A percentile compares a stretch with the other conserved stretches of the same genome.
phyloP scores from a whole-genome alignment of 176 grass and related monocot genomes.

The Avena atlantica region DNA sequence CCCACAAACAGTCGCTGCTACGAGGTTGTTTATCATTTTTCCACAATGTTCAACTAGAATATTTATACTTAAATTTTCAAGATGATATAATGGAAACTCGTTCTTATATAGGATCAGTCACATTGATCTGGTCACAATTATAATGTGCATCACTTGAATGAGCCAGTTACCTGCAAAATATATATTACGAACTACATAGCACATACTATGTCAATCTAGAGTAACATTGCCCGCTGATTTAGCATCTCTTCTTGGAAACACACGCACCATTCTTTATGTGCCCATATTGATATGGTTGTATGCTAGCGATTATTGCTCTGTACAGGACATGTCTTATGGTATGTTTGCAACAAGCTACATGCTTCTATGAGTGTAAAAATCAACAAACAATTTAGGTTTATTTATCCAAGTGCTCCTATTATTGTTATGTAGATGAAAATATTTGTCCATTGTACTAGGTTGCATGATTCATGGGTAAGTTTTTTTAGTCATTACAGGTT shows the following conservation, averaged over 20 bases:
- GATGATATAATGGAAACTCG: background rate
- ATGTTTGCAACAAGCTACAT: constrained; percentile 18
- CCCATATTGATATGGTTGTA: background rate
- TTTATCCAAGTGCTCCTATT: background rate
- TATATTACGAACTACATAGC: background rate
- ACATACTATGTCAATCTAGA: background rate
- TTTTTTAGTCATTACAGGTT: background rate
- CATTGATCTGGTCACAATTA: background rate
- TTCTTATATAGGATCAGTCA: background rate
- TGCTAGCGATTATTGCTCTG: background rate
- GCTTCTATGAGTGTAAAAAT: background rate
- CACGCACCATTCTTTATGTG: background rate
- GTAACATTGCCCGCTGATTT: background rate
- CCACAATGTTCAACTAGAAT: background rate
- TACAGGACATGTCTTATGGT: background rate
- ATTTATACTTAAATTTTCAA: background rate
- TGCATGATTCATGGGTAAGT: background rate
- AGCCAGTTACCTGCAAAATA: background rate
- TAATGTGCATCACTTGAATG: background rate
- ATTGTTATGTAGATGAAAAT: constrained; percentile 11
- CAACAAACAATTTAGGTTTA: background rate
- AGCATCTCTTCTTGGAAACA: background rate
- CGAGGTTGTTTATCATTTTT: background rate
- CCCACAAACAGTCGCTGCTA: too few species aligned
- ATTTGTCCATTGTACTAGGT: background rate